These are phyloP conservation scores for sorghum (Sorghum bicolor) DNA, from an alignment of 176 grass and related monocot species.

Conservation along the genomic window Sorghum_bicolor_NCBIv3 NC_012874.2:58068501-58069000, in stretches of 20 bases:
- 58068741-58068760: neutral
- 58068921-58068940: neutral
- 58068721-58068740: neutral
- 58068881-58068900: neutral
- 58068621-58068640: neutral
- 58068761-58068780: neutral
- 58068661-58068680: neutral
- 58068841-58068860: neutral
- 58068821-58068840: too few relatives aligned
- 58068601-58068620: neutral
- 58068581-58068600: neutral
- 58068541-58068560: neutral
- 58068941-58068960: neutral
- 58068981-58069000: slow-evolving; percentile 62
- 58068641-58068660: neutral
- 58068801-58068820: too few relatives aligned
- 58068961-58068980: slow-evolving; percentile 13
- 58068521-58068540: neutral
- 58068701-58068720: neutral
- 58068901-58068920: neutral
- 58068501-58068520: neutral
- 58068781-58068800: neutral
- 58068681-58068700: neutral
- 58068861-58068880: too few relatives aligned
- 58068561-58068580: neutral